Evolutionary conservation across 495 filamentous ascomycete species (phyloP), one percentile per base, ranked within the genome.

Genomic region (Talaromyces thailandensis): DNA sequence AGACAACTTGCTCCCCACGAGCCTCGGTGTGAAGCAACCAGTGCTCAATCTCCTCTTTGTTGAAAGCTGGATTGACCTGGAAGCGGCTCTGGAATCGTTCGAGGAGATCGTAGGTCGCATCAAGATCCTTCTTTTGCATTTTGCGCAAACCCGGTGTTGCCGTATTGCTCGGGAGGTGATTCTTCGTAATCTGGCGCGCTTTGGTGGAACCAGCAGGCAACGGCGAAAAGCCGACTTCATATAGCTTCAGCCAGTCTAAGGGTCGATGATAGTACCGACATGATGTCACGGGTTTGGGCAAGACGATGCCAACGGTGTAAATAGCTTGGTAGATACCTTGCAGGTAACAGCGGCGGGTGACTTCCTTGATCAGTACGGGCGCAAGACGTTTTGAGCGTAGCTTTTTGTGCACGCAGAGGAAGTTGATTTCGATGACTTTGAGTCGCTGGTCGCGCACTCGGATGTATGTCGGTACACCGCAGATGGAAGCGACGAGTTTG

Each of bases 381-480:
- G 94, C 84, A 43, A 98, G 82, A 11, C 95, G 86, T 75, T 98
- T 97, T 14, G 88, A 85, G 48, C 95, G 89, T 8, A 98, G 85
- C 75, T 97, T 98, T 80, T 96, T 98, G 81, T 98, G 95, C 64
- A 98, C 85, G 71, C 91, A 95, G 58, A 98, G 88, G 79, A 96
- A 98, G 76, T 98, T 98, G 76, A 98, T 92, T 71, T 98, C 94
- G 32, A 88, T 92, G 60, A 87, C 86, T 58, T 86, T 85, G 66
- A 98, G 72, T 53, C 81, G 75, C 56, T 89, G 88, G 53, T 86
- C 78, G 28, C 92, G 90, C 23, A 98, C 87, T 56, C 89, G 90
- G 28, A 98, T 75, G 53, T 84, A 80, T 50, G 91, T 85, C 1
- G 95, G 94, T 7, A 96, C 88, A 65, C 90, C 94, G 50, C 90